Conservation (phyloP, 2,329 filamentous ascomycete genomes). For the Capronia americana region DNA sequence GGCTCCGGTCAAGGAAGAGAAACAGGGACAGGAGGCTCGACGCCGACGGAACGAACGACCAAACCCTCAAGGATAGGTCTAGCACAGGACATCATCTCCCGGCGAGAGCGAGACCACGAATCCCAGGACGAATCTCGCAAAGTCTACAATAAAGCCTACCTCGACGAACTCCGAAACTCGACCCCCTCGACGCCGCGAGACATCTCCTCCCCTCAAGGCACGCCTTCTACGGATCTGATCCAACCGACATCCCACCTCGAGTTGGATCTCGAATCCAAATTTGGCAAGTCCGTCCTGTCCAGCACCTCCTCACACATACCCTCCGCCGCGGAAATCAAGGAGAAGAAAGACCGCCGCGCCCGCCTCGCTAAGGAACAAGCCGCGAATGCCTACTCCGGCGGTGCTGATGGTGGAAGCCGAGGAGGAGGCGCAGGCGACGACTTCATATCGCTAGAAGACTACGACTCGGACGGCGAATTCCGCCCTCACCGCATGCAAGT, state of each 20-base stretch:
- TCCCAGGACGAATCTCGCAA: conserved; percentile 21
- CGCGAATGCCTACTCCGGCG: not conserved
- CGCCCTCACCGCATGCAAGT: conserved; percentile 43
- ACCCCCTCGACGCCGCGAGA: conserved; percentile 82
- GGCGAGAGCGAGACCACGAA: conserved; percentile 17
- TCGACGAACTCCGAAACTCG: conserved; percentile 83
- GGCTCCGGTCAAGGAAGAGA: conserved; percentile 46
- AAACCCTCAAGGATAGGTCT: conserved; percentile 31
- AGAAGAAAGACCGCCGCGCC: conserved; percentile 89
- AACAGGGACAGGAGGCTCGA: not conserved
- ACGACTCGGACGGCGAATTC: conserved; percentile 40
- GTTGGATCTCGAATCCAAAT: conserved; percentile 57
- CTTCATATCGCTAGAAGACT: conserved; percentile 51
- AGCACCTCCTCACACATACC: conserved; percentile 64
- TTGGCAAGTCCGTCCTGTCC: conserved; percentile 50
- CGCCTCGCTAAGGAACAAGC: conserved; percentile 68
- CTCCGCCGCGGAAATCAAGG: conserved; percentile 81
- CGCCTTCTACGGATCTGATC: conserved; percentile 32
- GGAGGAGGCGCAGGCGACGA: conserved; percentile 38
- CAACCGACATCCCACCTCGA: conserved; percentile 49
- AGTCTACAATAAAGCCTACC: conserved; percentile 79
- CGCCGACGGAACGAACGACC: not conserved
- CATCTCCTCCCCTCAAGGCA: conserved; percentile 51
- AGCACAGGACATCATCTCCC: conserved; percentile 19
- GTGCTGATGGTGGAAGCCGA: not conserved